Conservation (phyloP, 768 basidiomycete species). For the Tylopilus sp. region DNA sequence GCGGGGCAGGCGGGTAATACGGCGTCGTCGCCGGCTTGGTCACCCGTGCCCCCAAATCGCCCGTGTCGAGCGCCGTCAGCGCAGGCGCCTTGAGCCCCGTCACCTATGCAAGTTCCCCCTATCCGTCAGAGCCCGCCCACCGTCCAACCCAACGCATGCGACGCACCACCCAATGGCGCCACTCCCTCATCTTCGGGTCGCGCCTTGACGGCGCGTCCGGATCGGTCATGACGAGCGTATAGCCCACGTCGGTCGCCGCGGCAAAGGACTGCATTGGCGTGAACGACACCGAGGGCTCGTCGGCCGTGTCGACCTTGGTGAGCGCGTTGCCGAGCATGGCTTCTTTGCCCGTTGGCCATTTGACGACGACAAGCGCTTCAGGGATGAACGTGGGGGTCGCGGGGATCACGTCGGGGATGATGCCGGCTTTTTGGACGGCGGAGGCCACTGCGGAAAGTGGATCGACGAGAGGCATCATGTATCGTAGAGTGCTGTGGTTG, state of each 20-base stretch:
- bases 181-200: constrained; percentile 48
- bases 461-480: constrained; percentile 23
- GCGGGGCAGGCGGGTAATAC: constrained; percentile 55
- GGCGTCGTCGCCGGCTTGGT: constrained; percentile 49
- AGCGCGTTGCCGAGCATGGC: constrained; percentile 38
- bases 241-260: constrained; percentile 33
- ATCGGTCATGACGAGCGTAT: constrained; percentile 56
- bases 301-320: constrained; percentile 36
- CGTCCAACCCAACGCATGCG: too few species aligned
- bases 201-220: constrained; percentile 54
- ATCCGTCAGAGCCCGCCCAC: too few species aligned
- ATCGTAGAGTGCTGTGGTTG: neutral
- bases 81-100: constrained; percentile 39
- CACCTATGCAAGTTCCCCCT: constrained; percentile 24
- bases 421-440: constrained; percentile 15
- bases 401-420: constrained; percentile 32
- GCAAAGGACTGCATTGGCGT: constrained; percentile 39
- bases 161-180: constrained; percentile 54
- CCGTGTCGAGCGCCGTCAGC: constrained; percentile 27
- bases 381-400: constrained; percentile 20
- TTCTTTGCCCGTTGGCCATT: constrained; percentile 31
- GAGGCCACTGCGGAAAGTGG: constrained; percentile 22
- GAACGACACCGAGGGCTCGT: constrained; percentile 50
- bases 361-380: constrained; percentile 26
- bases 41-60: constrained; percentile 37